These are phyloP conservation scores for Aspergillus costaricaensis DNA, from an alignment of 2,329 filamentous ascomycete genomes.

Conservation along the genomic window DNA sequence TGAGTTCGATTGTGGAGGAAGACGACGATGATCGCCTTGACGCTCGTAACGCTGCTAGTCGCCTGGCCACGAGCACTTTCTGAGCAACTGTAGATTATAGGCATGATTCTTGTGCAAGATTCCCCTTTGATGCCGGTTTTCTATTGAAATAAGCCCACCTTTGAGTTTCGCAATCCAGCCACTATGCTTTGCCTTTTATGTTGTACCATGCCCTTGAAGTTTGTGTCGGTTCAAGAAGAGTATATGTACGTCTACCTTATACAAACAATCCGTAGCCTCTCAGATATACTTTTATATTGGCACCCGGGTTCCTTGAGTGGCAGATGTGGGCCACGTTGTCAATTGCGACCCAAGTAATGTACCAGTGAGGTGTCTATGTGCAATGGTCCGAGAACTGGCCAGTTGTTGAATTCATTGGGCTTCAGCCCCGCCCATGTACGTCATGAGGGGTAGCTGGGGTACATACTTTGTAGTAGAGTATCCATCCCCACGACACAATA, in stretches of 20 bases:
- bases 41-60: conserved; percentile 90
- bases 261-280: background rate
- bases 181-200: background rate
- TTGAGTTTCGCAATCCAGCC: conserved; percentile 3
- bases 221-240: background rate
- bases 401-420: background rate
- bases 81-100: conserved; percentile 51
- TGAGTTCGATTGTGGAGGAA: conserved; percentile 52
- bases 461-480: too few relatives aligned
- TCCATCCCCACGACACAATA: too few relatives aligned
- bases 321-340: background rate
- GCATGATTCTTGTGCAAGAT: conserved; percentile 34
- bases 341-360: background rate
- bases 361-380: background rate
- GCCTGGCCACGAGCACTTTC: conserved; percentile 92
- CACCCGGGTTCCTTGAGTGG: background rate
- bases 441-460: background rate
- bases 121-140: conserved; percentile 29
- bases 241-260: background rate
- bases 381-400: background rate
- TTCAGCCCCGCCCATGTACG: background rate
- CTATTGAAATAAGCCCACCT: conserved; percentile 16
- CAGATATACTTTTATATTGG: background rate
- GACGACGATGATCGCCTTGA: conserved; percentile 91
- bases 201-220: background rate